These are phyloP conservation scores for Tranzscheliella williamsii DNA, from an alignment of 1,284 basidiomycete species.

Conservation along the genomic window DNA sequence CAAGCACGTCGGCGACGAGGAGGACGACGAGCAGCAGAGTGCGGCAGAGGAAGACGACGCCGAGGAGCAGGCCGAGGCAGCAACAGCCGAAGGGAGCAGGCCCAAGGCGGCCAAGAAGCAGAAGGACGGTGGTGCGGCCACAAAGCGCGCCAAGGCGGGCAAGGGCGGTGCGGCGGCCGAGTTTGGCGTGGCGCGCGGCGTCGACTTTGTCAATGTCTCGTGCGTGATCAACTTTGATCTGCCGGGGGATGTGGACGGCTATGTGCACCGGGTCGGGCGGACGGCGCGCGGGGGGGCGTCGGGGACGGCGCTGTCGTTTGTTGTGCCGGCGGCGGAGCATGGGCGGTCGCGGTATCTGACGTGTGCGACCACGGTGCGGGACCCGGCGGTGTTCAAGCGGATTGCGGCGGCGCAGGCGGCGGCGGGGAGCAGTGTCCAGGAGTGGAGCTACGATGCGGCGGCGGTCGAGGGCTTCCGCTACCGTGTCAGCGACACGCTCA, in stretches of 20 bases:
- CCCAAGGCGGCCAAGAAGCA: constrained; percentile 15
- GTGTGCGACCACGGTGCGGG: constrained; percentile 70
- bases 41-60: constrained; percentile 1
- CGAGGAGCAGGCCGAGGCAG: constrained; percentile 3
- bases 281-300: constrained; percentile 93
- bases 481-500: constrained; percentile 92
- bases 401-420: constrained; percentile 24
- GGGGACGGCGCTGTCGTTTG: constrained; percentile 87
- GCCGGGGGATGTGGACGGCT: constrained; percentile 82
- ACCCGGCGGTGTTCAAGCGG: constrained; percentile 74
- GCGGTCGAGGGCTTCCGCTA: constrained; percentile 87
- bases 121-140: constrained; percentile 2
- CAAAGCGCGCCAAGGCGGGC: constrained; percentile 10
- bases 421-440: constrained; percentile 72
- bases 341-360: constrained; percentile 66
- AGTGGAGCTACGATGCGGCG: constrained; percentile 83
- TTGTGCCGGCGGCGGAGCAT: constrained; percentile 76
- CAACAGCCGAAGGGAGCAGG: background rate
- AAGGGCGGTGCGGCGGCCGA: constrained; percentile 63
- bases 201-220: constrained; percentile 95
- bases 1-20: constrained; percentile 60
- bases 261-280: constrained; percentile 93
- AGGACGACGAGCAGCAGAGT: constrained; percentile 28
- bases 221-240: constrained; percentile 99
- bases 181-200: constrained; percentile 92